Percentiles rank a stretch among this genome's conserved stretches.
Evolutionary conservation across 768 basidiomycete genomes (phyloP).

Genomic region (Infundibulicybe gibba): DNA sequence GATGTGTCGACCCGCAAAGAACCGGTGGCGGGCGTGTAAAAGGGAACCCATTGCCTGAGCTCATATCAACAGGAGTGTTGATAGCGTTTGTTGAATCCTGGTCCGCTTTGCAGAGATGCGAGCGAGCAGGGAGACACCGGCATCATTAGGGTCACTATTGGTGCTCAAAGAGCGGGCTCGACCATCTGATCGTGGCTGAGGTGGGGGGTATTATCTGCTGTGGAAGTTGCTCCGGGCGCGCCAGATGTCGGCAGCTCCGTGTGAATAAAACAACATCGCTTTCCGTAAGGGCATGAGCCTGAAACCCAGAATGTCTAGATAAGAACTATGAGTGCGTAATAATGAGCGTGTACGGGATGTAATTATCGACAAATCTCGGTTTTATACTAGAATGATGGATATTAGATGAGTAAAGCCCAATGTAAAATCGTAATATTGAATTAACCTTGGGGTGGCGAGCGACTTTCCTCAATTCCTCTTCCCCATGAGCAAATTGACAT

Average conservation of each 20-base stretch:
- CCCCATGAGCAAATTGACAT: conserved; percentile 93
- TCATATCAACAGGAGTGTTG: conserved; percentile 57
- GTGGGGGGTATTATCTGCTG: conserved; percentile 36
- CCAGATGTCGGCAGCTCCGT: conserved; percentile 76
- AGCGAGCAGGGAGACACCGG: conserved; percentile 67
- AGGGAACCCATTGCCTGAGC: conserved; percentile 42
- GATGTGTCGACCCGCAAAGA: conserved; percentile 75
- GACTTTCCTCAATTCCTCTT: conserved; percentile 83
- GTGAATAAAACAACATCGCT: conserved; percentile 92
- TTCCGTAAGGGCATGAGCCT: conserved; percentile 89
- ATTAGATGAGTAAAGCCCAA: conserved; percentile 13
- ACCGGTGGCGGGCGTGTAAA: conserved; percentile 65
- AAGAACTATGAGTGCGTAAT: conserved; percentile 9
- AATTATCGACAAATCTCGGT: conserved; percentile 89
- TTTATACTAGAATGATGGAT: conserved; percentile 61
- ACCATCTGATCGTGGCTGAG: conserved; percentile 51
- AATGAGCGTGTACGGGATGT: conserved; percentile 1
- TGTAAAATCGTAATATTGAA: conserved; percentile 3
- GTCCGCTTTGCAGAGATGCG: conserved; percentile 70
- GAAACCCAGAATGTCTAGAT: conserved; percentile 89
- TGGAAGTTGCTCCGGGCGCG: conserved; percentile 43
- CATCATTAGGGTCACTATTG: conserved; percentile 79
- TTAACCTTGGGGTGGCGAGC: conserved; percentile 84
- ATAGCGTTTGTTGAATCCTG: conserved; percentile 40
- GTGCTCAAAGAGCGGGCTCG: conserved; percentile 67